Percentiles rank a stretch among this genome's conserved stretches.
Evolutionary conservation across 192 early-diverging fungal species (phyloP).

Genomic region (Allomyces javanicus): DNA sequence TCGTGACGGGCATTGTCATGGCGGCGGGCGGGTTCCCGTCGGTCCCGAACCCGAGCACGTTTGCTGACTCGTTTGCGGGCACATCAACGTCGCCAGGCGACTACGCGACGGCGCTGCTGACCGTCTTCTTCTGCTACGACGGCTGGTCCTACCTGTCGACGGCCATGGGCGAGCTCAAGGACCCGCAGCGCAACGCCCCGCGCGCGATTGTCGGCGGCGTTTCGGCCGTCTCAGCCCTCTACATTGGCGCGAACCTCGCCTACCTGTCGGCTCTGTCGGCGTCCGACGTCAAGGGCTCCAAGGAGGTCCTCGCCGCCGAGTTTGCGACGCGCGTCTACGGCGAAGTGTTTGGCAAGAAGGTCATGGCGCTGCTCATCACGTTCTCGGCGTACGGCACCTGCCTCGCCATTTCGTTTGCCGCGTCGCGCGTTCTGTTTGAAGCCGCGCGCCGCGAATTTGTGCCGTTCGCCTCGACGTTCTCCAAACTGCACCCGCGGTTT

Average conservation of each 20-base stretch:
- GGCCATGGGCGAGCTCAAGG: slow-evolving; percentile 64
- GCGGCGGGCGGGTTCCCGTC: slow-evolving; percentile 27
- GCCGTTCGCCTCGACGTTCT: slow-evolving; percentile 19
- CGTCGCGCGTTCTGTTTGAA: slow-evolving; percentile 26
- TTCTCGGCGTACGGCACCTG: slow-evolving; percentile 28
- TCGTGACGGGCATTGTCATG: slow-evolving; percentile 42
- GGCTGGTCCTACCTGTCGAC: slow-evolving; percentile 62
- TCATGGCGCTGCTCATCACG: slow-evolving; percentile 29
- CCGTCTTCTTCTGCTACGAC: slow-evolving; percentile 34
- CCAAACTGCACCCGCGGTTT: slow-evolving; percentile 18
- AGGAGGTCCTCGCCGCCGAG: slow-evolving; percentile 34
- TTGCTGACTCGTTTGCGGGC: slow-evolving; percentile 42
- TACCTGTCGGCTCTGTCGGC: slow-evolving; percentile 60
- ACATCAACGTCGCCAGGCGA: slow-evolving; percentile 23
- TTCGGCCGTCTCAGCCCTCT: slow-evolving; percentile 44
- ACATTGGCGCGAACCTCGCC: slow-evolving; percentile 61
- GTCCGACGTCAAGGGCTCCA: slow-evolving; percentile 40
- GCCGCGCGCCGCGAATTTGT: slow-evolving; percentile 29
- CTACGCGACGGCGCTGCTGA: slow-evolving; percentile 26
- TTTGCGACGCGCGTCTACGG: slow-evolving; percentile 37
- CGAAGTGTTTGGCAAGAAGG: slow-evolving; percentile 18
- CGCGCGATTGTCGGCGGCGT: slow-evolving; percentile 59
- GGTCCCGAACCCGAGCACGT: slow-evolving; percentile 15
- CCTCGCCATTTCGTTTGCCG: slow-evolving; percentile 27
- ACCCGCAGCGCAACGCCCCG: slow-evolving; percentile 57